phyloP scores from a whole-genome alignment of 208 protist species.

The Trypanosoma lewisi region DNA sequence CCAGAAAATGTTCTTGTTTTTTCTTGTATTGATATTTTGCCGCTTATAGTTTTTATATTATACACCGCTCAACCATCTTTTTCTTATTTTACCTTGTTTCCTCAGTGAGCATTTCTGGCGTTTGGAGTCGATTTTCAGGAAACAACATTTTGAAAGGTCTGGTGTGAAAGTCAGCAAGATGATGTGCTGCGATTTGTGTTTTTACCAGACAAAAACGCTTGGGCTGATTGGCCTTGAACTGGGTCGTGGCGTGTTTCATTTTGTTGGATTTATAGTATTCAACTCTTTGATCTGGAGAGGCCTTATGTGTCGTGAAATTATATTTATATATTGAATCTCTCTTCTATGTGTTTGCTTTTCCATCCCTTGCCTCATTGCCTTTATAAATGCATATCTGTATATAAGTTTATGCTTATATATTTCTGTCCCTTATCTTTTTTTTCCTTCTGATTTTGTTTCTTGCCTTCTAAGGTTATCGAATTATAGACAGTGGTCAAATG shows the following conservation, averaged over 20 bases:
- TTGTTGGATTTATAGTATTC: slow-evolving; percentile 11
- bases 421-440: slow-evolving; percentile 21
- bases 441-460: no score
- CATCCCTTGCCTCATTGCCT: neutral
- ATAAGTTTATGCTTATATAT: slow-evolving; percentile 18
- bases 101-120: neutral
- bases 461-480: no score
- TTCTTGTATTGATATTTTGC: neutral
- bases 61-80: slow-evolving; percentile 1
- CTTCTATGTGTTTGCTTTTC: neutral
- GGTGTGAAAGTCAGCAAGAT: neutral
- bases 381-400: slow-evolving; percentile 9
- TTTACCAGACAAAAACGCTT: neutral
- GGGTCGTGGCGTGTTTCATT: neutral
- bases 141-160: neutral
- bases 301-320: neutral
- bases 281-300: neutral
- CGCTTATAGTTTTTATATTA: neutral
- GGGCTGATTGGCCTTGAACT: neutral
- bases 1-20: neutral
- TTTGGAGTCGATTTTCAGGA: slow-evolving; percentile 1
- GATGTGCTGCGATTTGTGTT: slow-evolving; percentile 6
- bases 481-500: no score
- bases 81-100: slow-evolving; percentile 1
- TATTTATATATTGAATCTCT: neutral